Evolutionary conservation across 176 grass and related monocot species (phyloP), one percentile per base, ranked within the genome.

Genomic region (Rhynchospora tenuis): DNA sequence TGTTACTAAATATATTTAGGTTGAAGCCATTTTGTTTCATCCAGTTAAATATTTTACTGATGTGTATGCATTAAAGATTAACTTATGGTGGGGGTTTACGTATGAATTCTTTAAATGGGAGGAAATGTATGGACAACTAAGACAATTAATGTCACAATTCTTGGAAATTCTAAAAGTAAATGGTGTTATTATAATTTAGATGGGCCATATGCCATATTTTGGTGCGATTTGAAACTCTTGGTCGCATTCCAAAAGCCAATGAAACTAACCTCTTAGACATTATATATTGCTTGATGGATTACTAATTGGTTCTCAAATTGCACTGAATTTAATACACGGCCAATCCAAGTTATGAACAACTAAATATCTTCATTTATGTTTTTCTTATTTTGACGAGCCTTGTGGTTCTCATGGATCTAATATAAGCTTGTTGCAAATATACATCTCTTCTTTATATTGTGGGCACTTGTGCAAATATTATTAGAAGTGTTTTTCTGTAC

Each of bases 381-480:
- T 73, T 50, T 23, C 62, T 83, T 45, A 79, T 62, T 44, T 73
- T 19, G 61, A 38, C 73, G 7, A 51, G 74, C 47, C 69, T 64
- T 27, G 11, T 11, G 33, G 33, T 38, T 38, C 33, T 38, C 78
- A 9, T 50, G 28, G 28, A 15, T 60, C 64, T 81, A 24, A 67
- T 86, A 29, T 59, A 69, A 80, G 10, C 1, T 86, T 19, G 55
- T 26, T 84, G 20, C 11, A 33, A 61, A 28, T 67, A 79, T 14
- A 14, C 26, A 65, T 0, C 51, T 20, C 50, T 79, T 85, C 64
- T 60, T 83, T 60, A 71, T 46, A 71, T 45, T 38, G 38, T n/a
- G 3, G 24, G 9, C 59, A 61, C 6, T 61, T 23, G 20, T 4
- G 9, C 59, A 22, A 61, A 38, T 38, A 38, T 38, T 61, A 24